Evolutionary conservation across 805 yeast species (phyloP).

Genomic region (Ogataea dorogensis): DNA sequence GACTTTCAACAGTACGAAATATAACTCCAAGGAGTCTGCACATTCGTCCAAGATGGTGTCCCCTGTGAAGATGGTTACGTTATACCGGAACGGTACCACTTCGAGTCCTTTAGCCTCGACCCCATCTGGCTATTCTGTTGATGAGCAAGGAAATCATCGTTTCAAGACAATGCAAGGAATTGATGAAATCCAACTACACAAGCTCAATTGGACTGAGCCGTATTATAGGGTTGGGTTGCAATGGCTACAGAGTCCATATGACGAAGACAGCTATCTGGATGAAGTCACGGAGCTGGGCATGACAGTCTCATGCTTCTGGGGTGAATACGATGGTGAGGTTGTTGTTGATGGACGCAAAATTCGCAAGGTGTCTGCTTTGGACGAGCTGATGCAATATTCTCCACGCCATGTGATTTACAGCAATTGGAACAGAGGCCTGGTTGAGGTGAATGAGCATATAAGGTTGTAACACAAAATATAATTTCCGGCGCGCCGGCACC

Average conservation of each 20-base stretch:
- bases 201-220: slow-evolving; percentile 54
- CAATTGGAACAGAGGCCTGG: slow-evolving; percentile 66
- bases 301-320: slow-evolving; percentile 70
- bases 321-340: slow-evolving; percentile 56
- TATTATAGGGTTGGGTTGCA: slow-evolving; percentile 62
- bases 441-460: slow-evolving; percentile 42
- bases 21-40: slow-evolving; percentile 30
- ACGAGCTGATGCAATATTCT: slow-evolving; percentile 64
- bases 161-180: slow-evolving; percentile 63
- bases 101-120: slow-evolving; percentile 15
- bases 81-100: slow-evolving; percentile 37
- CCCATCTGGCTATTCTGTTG: slow-evolving; percentile 48
- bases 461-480: slow-evolving; percentile 10
- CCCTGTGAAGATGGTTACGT: slow-evolving; percentile 63
- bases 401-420: slow-evolving; percentile 66
- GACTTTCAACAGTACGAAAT: slow-evolving; percentile 51
- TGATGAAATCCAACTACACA: slow-evolving; percentile 61
- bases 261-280: slow-evolving; percentile 39
- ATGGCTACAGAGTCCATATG: slow-evolving; percentile 68
- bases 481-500: slow-evolving; percentile 11
- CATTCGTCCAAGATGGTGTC: slow-evolving; percentile 39
- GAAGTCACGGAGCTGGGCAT: slow-evolving; percentile 45
- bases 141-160: slow-evolving; percentile 34
- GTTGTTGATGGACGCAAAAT: slow-evolving; percentile 38
- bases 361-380: slow-evolving; percentile 62